Conservation (phyloP, 257 asterid species). For the Solanum pinnatisectum region DNA sequence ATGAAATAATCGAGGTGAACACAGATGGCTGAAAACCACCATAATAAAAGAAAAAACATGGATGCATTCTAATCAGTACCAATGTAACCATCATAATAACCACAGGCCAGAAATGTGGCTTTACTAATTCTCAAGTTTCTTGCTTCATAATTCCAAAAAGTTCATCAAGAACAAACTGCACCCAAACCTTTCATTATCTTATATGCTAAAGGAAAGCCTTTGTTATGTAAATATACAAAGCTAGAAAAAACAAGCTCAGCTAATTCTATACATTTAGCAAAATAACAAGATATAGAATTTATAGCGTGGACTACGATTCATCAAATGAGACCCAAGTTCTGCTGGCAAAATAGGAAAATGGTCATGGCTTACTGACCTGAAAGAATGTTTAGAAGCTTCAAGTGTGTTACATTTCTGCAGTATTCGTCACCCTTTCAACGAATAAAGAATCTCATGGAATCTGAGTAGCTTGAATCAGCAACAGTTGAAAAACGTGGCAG, state of each 20-base stretch:
- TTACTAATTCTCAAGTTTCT: not conserved
- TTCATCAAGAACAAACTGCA: not conserved
- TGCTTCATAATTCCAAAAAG: not conserved
- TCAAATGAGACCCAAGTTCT: not conserved
- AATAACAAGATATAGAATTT: not conserved
- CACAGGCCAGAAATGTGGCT: not conserved
- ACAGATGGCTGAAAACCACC: not conserved
- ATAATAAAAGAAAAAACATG: not conserved
- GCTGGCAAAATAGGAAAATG: not conserved
- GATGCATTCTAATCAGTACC: not conserved
- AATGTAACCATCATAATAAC: not conserved
- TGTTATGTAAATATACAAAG: not conserved
- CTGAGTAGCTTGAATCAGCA: not conserved
- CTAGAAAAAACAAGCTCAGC: constrained; percentile 1
- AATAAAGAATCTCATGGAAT: not conserved
- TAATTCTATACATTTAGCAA: not conserved
- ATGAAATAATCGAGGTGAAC: not conserved
- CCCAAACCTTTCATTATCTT: not conserved
- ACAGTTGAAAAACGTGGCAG: not conserved
- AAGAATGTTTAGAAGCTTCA: not conserved
- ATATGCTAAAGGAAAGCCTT: not conserved
- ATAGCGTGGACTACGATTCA: not conserved
- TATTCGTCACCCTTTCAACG: not conserved
- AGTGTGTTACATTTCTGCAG: not conserved
- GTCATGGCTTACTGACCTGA: not conserved